Base-by-base conservation (phyloP, 768 basidiomycete species). In the Butyriboletus loyo region DNA sequence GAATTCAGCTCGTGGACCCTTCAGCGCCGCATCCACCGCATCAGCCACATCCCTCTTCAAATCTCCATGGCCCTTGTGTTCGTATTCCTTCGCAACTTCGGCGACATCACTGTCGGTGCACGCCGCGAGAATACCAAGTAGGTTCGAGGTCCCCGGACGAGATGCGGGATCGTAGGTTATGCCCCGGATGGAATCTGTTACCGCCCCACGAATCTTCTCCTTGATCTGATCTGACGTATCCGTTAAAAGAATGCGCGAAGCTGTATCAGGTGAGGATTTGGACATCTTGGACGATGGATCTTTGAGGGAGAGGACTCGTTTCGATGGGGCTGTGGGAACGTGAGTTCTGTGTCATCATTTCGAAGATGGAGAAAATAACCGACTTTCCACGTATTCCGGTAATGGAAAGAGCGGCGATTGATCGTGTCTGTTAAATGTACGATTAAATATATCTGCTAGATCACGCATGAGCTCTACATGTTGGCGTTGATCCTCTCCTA, bases 401-500 rank as follows among this genome's bases (percentile, higher is more conserved):
- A 89, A 58, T 0, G 86, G 84, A 62, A 98, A 96, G 55, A 87
- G 66, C 0, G 76, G 73, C 0, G 61, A 36, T 10, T 73, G 70
- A 5, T 67, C 56, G 35, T 75, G 70, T 7, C 64, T 55, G 37
- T 73, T 71, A 66, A 84, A 92, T 17, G 77, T 78, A 8, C 81
- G 77, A 66, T 98, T 98, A 74, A 96, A 96, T 8, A 72, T 73
- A 17, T 89, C 83, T 0, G 91, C 93, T 11, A 97, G 72, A 60
- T 95, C 92, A 28, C 92, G 84, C 17, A 81, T 80, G 0, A 98
- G 82, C 62, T 97, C 94, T 37, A 98, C 80, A 63, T 98, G 96
- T 72, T 98, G 96, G 21, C 84, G 82, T 65, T 98, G 96, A 67
- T 98, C 96, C 63, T 98, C 94, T 24, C 96, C 96, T 5, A 98